A percentile compares a stretch with the other conserved stretches of the same genome.
Evolutionary conservation across 192 early-diverging fungal genomes (phyloP).

Genomic region (Backusella tarrabulga): DNA sequence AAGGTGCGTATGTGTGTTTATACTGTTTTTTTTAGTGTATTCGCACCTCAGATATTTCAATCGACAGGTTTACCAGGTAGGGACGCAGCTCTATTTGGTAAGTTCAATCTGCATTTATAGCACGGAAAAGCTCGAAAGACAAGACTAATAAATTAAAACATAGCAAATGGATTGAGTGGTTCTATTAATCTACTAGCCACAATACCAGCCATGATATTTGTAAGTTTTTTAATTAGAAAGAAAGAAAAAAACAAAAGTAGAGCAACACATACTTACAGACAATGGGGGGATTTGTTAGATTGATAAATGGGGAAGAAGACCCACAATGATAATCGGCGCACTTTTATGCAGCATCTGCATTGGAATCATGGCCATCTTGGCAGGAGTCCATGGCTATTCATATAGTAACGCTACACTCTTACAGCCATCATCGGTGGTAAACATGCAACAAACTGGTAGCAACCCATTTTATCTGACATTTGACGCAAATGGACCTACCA

Average conservation of each 20-base stretch:
- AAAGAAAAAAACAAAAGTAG: no score
- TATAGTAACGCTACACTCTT: constrained; percentile 20
- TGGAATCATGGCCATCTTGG: constrained; percentile 33
- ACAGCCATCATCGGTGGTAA: not conserved
- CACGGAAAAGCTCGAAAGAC: not conserved
- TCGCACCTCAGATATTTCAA: constrained; percentile 53
- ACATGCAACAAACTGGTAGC: constrained; percentile 1
- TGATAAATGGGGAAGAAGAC: constrained; percentile 71
- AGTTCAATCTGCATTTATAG: constrained; percentile 28
- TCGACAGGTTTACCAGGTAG: constrained; percentile 44
- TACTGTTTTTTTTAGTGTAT: constrained; percentile 30
- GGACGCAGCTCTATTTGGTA: constrained; percentile 46
- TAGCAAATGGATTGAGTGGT: constrained; percentile 63
- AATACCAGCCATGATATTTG: constrained; percentile 68
- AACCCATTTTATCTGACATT: constrained; percentile 29
- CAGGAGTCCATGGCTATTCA: constrained; percentile 41
- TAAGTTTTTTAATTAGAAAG: not conserved
- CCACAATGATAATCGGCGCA: constrained; percentile 62
- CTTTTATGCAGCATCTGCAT: constrained; percentile 30
- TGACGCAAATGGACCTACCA: constrained; percentile 38
- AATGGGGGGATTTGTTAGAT: constrained; percentile 39
- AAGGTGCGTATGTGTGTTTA: constrained; percentile 49
- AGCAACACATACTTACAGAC: constrained; percentile 26
- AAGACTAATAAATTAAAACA: constrained; percentile 12
- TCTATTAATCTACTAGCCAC: constrained; percentile 73